These are phyloP conservation scores for Hymenoscyphus infarciens DNA, from an alignment of 2,329 filamentous ascomycete species.

Conservation along the genomic window DNA sequence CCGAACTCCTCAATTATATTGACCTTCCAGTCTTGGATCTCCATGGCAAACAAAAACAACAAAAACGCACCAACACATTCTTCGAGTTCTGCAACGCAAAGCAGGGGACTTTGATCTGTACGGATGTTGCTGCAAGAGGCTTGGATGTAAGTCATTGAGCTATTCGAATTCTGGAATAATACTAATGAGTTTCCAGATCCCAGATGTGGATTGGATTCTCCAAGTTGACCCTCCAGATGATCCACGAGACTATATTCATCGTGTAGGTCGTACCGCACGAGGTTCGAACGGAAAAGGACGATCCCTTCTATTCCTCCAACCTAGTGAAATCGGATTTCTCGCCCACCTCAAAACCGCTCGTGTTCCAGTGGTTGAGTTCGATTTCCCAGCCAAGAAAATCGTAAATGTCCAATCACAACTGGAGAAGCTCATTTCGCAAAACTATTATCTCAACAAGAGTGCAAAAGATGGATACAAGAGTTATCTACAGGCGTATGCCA, in stretches of 20 bases:
- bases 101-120: constrained; percentile 87
- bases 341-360: constrained; percentile 85
- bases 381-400: constrained; percentile 90
- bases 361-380: constrained; percentile 93
- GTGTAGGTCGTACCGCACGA: constrained; percentile 89
- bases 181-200: constrained; percentile 55
- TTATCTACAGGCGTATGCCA: constrained; percentile 93
- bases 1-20: constrained; percentile 95
- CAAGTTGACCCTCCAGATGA: constrained; percentile 95
- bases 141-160: constrained; percentile 61
- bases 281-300: constrained; percentile 80
- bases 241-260: constrained; percentile 88
- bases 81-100: constrained; percentile 91
- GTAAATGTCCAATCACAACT: constrained; percentile 86
- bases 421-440: constrained; percentile 89
- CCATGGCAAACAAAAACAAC: constrained; percentile 96
- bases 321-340: constrained; percentile 87
- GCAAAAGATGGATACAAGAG: constrained; percentile 77
- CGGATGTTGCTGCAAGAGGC: constrained; percentile 91
- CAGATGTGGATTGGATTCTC: constrained; percentile 92
- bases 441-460: constrained; percentile 94
- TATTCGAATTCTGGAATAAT: neutral
- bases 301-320: constrained; percentile 89
- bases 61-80: constrained; percentile 98
- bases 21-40: constrained; percentile 84